phyloP scores from a whole-genome alignment of 495 filamentous ascomycete genomes.

The Neurospora tetraspora region DNA sequence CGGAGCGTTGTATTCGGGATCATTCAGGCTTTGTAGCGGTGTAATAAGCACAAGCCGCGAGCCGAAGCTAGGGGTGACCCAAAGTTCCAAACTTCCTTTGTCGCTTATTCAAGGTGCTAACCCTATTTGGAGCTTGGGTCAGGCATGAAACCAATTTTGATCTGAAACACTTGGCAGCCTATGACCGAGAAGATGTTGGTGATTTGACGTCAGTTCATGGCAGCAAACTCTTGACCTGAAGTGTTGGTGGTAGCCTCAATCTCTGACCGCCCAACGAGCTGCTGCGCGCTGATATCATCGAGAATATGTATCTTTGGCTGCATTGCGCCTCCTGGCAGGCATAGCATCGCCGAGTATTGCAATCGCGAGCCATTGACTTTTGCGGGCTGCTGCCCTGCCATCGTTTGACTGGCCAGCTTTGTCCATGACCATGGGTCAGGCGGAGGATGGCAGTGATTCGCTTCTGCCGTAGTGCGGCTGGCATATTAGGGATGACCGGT shows the following conservation, averaged over 20 bases:
- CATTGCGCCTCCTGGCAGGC: neutral
- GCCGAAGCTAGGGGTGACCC: neutral
- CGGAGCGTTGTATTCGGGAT: neutral
- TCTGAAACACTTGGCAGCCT: neutral
- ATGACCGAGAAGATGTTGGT: neutral
- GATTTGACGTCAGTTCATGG: neutral
- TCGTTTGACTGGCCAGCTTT: neutral
- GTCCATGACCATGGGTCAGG: neutral
- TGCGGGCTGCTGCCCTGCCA: neutral
- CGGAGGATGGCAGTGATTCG: neutral
- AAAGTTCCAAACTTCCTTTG: neutral
- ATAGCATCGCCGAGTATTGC: neutral
- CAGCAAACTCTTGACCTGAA: neutral
- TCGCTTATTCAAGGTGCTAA: neutral
- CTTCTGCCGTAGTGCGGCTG: neutral
- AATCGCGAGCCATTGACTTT: neutral
- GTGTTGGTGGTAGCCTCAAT: neutral
- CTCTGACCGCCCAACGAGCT: neutral
- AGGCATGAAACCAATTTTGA: neutral
- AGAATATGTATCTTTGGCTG: neutral
- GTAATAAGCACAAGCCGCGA: neutral
- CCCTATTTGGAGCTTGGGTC: neutral
- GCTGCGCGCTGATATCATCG: neutral
- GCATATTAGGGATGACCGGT: neutral
- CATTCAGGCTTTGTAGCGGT: neutral